Evolutionary conservation across 495 filamentous ascomycete species (phyloP), one percentile per base, ranked within the genome.

Genomic region (Aspergillus bridgeri): DNA sequence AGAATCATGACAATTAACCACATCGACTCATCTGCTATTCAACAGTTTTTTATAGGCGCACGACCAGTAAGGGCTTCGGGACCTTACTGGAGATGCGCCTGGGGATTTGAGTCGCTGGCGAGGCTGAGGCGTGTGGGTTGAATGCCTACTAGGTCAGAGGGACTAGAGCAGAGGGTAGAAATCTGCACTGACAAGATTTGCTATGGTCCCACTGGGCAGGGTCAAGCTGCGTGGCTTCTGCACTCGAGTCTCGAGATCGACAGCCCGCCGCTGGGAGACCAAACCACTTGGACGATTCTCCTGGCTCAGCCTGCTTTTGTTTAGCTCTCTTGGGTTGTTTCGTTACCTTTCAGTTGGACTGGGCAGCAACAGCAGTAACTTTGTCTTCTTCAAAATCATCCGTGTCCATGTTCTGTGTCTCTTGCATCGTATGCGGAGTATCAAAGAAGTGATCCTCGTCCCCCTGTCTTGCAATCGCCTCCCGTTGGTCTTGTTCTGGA

Each of bases 1-100:
- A 75, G 84, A 13, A 85, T 89, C 59, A 89, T 89, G 86, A 89
- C 86, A 6, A 88, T 86, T 51, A 89, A 89, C 62, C 82, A 86
- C 60, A 18, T 25, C 18, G 18, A 49, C 18, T 15, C 17, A 21
- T 20, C 22, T 3, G 22, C 22, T 20, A 21, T 24, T 49, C 47
- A 49, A 49, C 13, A 24, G 47, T 13, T 45, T 45, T 45, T 45
- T 20, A 19, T 8, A n/a, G n/a, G n/a, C n/a, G n/a, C n/a, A n/a
- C n/a, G n/a, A n/a, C n/a, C n/a, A n/a, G n/a, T n/a, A n/a, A n/a
- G n/a, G n/a, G n/a, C n/a, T n/a, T n/a, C n/a, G n/a, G n/a, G n/a
- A n/a, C n/a, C n/a, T n/a, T n/a, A n/a, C n/a, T n/a, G n/a, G n/a
- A n/a, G n/a, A n/a, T n/a, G n/a, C n/a, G n/a, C n/a, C n/a, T n/a